Evolutionary conservation across 495 filamentous ascomycete species (phyloP).

Genomic region (Tuber indicum): DNA sequence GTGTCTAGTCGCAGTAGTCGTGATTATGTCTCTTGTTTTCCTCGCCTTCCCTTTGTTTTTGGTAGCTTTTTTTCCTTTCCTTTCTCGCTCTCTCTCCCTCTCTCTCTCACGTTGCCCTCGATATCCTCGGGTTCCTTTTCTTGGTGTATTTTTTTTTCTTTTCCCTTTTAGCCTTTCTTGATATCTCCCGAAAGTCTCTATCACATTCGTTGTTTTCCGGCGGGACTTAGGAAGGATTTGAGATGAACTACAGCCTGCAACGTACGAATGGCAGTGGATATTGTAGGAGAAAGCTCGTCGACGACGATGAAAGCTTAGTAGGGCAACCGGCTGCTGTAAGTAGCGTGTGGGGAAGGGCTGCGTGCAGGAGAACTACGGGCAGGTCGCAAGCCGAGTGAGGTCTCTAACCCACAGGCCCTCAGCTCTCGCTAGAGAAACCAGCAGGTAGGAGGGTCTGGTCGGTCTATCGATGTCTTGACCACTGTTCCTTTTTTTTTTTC

Average conservation of each 20-base stretch:
- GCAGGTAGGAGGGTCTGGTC: neutral
- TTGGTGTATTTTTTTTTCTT: slow-evolving; percentile 19
- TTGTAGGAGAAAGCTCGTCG: slow-evolving; percentile 23
- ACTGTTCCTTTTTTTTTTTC: neutral
- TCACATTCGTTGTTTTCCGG: slow-evolving; percentile 11
- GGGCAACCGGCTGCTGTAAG: slow-evolving; percentile 23
- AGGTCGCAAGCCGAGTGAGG: slow-evolving; percentile 5
- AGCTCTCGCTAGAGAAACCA: neutral
- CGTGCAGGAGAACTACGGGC: slow-evolving; percentile 34
- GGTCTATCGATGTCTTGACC: neutral
- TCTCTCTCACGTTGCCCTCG: neutral
- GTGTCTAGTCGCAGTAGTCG: neutral
- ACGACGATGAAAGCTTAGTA: slow-evolving; percentile 29
- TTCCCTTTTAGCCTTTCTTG: slow-evolving; percentile 8
- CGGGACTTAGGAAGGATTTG: neutral
- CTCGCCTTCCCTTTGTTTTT: neutral
- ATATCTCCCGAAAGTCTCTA: slow-evolving; percentile 2
- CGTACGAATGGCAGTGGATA: slow-evolving; percentile 22
- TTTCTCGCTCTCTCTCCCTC: neutral
- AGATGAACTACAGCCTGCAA: slow-evolving; percentile 16
- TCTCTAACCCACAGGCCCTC: neutral
- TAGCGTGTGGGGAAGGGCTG: slow-evolving; percentile 34
- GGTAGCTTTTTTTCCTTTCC: neutral
- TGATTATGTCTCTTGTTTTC: slow-evolving; percentile 1
- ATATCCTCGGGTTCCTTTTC: neutral